Evolutionary conservation across 768 basidiomycete species (phyloP).

Genomic region (Auricularia auricula-judae): DNA sequence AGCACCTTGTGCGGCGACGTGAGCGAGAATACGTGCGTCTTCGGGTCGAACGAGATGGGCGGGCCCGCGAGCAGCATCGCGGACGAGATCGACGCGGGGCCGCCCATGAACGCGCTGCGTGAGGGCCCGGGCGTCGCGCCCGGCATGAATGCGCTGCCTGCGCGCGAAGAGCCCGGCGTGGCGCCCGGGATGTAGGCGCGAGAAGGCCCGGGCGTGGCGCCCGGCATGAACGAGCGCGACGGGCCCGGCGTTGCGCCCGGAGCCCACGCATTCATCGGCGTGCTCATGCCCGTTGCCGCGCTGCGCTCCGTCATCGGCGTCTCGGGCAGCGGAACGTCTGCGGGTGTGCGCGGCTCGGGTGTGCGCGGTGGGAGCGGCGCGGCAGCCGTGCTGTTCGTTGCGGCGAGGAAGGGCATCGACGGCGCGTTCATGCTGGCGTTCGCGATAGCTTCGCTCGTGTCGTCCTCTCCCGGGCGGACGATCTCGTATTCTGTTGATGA

Average conservation of each 20-base stretch:
- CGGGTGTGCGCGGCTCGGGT: background rate
- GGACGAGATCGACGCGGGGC: background rate
- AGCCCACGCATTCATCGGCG: too few species aligned
- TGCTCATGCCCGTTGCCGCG: background rate
- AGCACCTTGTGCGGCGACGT: constrained; percentile 54
- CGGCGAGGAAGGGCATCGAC: background rate
- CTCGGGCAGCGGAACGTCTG: background rate
- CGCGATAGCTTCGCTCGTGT: background rate
- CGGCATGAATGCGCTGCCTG: too few species aligned
- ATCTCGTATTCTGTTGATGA: too few species aligned
- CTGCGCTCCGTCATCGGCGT: background rate
- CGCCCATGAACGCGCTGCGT: too few species aligned
- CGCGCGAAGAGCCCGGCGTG: too few species aligned
- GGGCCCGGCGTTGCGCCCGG: too few species aligned
- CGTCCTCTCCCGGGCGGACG: too few species aligned
- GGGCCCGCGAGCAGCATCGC: constrained; percentile 17
- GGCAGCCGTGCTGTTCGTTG: background rate
- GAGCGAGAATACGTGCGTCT: constrained; percentile 36
- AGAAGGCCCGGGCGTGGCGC: too few species aligned
- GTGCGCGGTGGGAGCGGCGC: background rate
- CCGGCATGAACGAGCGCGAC: too few species aligned
- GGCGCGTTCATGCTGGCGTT: background rate
- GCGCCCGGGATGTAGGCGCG: too few species aligned
- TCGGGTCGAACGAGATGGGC: constrained; percentile 7
- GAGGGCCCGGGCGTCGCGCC: too few species aligned